Evolutionary conservation across 1,284 basidiomycete genomes (phyloP).

Genomic region (Cutaneotrichosporon cyanovorans): DNA sequence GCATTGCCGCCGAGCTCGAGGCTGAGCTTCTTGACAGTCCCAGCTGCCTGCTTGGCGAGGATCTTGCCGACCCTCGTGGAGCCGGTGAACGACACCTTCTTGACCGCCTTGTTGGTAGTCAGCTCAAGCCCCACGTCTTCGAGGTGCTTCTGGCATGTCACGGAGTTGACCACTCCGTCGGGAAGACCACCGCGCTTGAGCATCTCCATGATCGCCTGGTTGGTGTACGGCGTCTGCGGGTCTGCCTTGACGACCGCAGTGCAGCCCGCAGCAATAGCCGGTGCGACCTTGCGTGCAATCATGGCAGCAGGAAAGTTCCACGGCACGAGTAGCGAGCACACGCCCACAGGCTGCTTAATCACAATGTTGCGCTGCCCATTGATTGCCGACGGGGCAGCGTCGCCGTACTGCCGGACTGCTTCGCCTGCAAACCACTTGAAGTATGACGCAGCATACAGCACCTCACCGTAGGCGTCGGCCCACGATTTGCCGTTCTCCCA

Average conservation of each 20-base stretch:
- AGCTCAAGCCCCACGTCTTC: constrained; percentile 41
- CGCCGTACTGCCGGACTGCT: constrained; percentile 63
- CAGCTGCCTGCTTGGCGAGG: constrained; percentile 71
- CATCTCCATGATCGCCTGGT: constrained; percentile 65
- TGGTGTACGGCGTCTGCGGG: constrained; percentile 90
- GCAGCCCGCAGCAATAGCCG: constrained; percentile 82
- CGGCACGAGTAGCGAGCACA: constrained; percentile 45
- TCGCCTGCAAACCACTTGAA: constrained; percentile 82
- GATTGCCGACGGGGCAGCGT: constrained; percentile 73
- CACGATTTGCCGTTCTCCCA: constrained; percentile 85
- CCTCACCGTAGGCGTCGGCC: constrained; percentile 72
- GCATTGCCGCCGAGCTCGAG: constrained; percentile 54
- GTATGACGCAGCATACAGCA: constrained; percentile 72
- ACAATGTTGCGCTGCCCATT: constrained; percentile 72
- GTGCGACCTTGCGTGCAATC: constrained; percentile 53
- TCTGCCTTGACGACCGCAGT: constrained; percentile 94
- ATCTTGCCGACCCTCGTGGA: constrained; percentile 87
- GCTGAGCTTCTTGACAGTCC: constrained; percentile 85
- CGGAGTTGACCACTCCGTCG: constrained; percentile 88
- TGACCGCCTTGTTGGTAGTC: constrained; percentile 37
- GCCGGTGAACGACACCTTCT: constrained; percentile 86
- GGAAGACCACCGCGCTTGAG: constrained; percentile 82
- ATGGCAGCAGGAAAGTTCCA: constrained; percentile 91
- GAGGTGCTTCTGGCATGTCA: constrained; percentile 53
- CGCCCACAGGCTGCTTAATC: constrained; percentile 88